Base-by-base conservation (phyloP, 179 eudicot species). In the Spinacia oleracea region DNA sequence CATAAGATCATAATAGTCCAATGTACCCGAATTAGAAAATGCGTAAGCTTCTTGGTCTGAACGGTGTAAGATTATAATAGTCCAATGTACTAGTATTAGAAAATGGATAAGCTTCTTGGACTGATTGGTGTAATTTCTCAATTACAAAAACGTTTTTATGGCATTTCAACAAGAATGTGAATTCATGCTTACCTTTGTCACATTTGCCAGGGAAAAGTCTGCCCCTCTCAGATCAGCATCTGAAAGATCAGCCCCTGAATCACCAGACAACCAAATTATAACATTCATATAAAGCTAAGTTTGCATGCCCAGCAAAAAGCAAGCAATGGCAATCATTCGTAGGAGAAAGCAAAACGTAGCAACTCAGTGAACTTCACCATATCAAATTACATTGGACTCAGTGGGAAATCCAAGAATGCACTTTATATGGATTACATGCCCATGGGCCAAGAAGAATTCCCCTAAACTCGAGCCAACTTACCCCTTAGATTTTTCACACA, bases 171-270 rank as follows among this genome's bases (percentile, higher is more conserved):
- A n/a, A 6, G 51, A 34, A 78, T 45, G 68, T 32, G 21, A 72
- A 59, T 45, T 20, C 27, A 25, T 12, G 18, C 42, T 80, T 76
- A 93, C 97, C 97, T 96, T 91, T 14, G 89, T 85, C 59, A 91
- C 96, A 80, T 88, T 91, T 40, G 96, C 98, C 81, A 95, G 82
- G 53, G 98, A 95, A 76, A 93, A 96, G 80, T 96, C 99, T 32
- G 91, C 99, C 74, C 90, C 90, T 86, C 98, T 89, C 38, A 95
- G 90, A 89, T 95, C 98, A 83, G 97, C 87, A 82, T 93, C 93
- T 51, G 99, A 93, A 70, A 95, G 97, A 88, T 93, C 97, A 84
- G 93, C 99, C 81, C 98, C 98, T 95, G 84, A 81, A 82, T 46
- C 15, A 74, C 48, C 59, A 75, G 73, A 79, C 8, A 76, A 25